A percentile compares a stretch with the other conserved stretches of the same genome.
Evolutionary conservation across 176 grass and related monocot species (phyloP).

Genomic region (Thinopyrum elongatum): DNA sequence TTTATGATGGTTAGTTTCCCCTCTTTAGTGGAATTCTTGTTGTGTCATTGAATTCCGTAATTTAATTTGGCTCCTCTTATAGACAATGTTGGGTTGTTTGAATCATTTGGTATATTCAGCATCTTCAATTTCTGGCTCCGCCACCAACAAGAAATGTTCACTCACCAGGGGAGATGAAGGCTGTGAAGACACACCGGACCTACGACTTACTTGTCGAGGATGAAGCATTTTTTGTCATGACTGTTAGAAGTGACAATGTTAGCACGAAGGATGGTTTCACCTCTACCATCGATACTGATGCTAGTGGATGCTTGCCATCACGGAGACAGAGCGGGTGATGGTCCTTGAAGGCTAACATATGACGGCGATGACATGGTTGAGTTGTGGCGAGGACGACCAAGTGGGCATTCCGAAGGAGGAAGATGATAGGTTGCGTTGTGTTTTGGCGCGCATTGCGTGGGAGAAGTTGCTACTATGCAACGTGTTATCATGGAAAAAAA

Average conservation of each 20-base stretch:
- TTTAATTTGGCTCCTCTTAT: not conserved
- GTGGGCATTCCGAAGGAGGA: not conserved
- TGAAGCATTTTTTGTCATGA: no score
- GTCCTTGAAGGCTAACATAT: not conserved
- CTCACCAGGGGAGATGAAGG: no score
- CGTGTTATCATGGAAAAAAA: not conserved
- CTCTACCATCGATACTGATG: not conserved
- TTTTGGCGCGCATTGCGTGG: not conserved
- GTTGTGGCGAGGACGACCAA: not conserved
- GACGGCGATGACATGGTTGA: not conserved
- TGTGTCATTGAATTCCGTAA: not conserved
- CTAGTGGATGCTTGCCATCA: not conserved
- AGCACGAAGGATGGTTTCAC: not conserved
- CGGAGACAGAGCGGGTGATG: not conserved
- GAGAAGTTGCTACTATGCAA: not conserved
- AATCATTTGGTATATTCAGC: no score
- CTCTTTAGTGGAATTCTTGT: not conserved
- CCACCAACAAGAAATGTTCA: no score
- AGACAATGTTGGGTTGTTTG: no score
- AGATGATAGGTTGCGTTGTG: not conserved
- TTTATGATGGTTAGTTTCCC: not conserved
- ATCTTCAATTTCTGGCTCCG: no score
- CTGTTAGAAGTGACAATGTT: not conserved
- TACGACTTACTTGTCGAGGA: no score
- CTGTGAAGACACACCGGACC: no score